phyloP scores from a whole-genome alignment of 371 early-diverging fungal species.

The Mortierella sp. region DNA sequence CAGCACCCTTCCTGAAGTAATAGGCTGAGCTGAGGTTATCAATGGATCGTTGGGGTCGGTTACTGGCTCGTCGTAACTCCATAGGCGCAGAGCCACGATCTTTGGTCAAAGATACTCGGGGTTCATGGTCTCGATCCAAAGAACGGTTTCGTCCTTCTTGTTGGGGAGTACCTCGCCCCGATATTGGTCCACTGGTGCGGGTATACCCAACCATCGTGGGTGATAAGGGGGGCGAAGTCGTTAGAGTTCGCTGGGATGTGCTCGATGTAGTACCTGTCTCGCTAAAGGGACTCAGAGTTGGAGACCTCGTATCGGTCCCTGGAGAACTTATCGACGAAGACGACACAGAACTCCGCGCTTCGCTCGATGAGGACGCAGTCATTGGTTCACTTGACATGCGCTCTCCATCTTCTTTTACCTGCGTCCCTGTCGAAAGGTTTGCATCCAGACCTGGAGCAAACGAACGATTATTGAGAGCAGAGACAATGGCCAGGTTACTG shows the following conservation, averaged over 20 bases:
- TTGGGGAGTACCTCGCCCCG: conserved; percentile 2
- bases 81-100: conserved; percentile 30
- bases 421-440: too few species aligned
- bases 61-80: conserved; percentile 26
- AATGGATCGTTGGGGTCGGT: conserved; percentile 33
- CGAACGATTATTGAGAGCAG: too few species aligned
- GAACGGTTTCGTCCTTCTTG: conserved; percentile 15
- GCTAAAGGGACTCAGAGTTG: conserved; percentile 9
- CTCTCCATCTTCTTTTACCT: too few species aligned
- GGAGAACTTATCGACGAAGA: conserved; percentile 25
- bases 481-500: conserved; percentile 6
- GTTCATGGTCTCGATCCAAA: conserved; percentile 17
- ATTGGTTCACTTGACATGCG: conserved; percentile 16
- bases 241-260: too few species aligned
- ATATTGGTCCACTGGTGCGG: conserved; percentile 7
- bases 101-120: conserved; percentile 1
- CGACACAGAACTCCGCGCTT: conserved; percentile 17
- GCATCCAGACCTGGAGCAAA: too few species aligned
- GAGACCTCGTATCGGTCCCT: conserved; percentile 16
- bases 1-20: neutral
- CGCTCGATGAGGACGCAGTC: conserved; percentile 13
- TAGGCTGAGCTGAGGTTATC: conserved; percentile 39
- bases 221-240: conserved; percentile 8
- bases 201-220: conserved; percentile 2
- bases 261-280: neutral